A percentile compares a stretch with the other conserved stretches of the same genome.
phyloP scores from a whole-genome alignment of 2,329 filamentous ascomycete species.

The Fusarium sp. region DNA sequence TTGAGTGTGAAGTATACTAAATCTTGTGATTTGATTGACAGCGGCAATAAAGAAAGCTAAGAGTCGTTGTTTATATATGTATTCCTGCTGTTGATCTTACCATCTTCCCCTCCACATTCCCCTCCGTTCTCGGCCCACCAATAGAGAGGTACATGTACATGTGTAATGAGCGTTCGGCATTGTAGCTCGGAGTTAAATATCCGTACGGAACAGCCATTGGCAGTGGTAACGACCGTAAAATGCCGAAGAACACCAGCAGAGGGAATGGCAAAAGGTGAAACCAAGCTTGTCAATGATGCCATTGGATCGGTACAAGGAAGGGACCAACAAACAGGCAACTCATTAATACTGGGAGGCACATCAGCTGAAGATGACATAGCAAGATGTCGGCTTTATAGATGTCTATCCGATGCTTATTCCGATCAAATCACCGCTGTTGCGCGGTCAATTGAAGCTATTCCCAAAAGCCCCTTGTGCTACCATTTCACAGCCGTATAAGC shows the following conservation, averaged over 20 bases:
- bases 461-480: neutral
- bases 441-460: conserved; percentile 15
- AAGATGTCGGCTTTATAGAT: conserved; percentile 15
- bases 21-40: neutral
- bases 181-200: conserved; percentile 35
- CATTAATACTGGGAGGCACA: neutral
- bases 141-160: conserved; percentile 5
- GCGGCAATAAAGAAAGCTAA: neutral
- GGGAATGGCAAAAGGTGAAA: too few species aligned
- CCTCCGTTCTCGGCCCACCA: conserved; percentile 34
- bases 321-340: too few species aligned
- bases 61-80: conserved; percentile 9
- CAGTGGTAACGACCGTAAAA: too few species aligned
- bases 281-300: too few species aligned
- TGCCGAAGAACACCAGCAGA: too few species aligned
- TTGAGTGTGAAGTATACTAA: neutral
- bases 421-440: conserved; percentile 11
- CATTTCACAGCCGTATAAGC: neutral
- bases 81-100: conserved; percentile 18
- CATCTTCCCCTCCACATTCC: conserved; percentile 17
- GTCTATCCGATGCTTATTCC: conserved; percentile 31
- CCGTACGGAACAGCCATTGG: neutral
- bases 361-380: conserved; percentile 16
- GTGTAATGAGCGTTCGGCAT: conserved; percentile 17
- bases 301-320: too few species aligned